These are phyloP conservation scores for Eucalyptus globulus DNA, from an alignment of 345 rosid genomes.

Conservation along the genomic window DNA sequence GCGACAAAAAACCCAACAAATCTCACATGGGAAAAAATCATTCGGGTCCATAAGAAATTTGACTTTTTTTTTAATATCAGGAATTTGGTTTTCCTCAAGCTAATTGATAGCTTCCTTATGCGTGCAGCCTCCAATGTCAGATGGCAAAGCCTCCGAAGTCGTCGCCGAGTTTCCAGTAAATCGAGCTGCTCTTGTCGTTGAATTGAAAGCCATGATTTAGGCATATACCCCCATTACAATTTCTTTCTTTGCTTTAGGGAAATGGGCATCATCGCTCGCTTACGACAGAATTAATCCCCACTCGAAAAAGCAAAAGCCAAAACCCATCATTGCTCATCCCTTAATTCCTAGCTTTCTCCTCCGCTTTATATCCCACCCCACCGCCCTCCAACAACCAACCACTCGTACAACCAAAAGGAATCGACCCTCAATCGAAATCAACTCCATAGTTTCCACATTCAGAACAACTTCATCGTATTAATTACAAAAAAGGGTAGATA, in stretches of 20 bases:
- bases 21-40: background rate
- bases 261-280: background rate
- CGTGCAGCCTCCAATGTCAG: background rate
- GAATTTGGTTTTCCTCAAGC: background rate
- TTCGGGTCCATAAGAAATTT: background rate
- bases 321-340: background rate
- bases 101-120: rapidly evolving
- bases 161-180: background rate
- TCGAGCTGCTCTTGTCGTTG: background rate
- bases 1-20: background rate
- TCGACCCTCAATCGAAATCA: background rate
- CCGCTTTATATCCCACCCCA: background rate
- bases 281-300: background rate
- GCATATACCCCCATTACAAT: background rate
- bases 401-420: background rate
- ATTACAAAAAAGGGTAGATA: background rate
- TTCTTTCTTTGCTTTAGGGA: background rate
- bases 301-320: background rate
- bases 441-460: background rate
- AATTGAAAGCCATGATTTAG: background rate
- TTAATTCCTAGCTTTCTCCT: background rate
- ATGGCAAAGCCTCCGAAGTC: background rate
- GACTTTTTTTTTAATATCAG: background rate
- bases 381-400: background rate
- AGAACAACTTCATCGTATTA: background rate